Conservation (phyloP, 441 rosid species). For the Theobroma grandiflorum region DNA sequence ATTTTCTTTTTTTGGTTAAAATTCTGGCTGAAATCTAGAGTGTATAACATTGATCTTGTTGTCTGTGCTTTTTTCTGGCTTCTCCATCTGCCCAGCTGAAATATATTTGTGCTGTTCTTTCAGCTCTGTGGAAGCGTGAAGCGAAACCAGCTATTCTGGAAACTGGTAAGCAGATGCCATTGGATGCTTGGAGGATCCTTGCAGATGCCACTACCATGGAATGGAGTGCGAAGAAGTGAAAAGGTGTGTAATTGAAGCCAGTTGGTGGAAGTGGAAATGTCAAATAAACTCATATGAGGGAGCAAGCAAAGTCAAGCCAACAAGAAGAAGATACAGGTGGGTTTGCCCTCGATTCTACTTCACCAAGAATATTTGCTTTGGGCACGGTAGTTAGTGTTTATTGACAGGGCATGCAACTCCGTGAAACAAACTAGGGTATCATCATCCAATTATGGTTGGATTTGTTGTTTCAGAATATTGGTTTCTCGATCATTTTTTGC, state of each 20-base stretch:
- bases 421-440: neutral
- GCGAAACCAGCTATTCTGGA: neutral
- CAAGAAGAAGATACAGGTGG: neutral
- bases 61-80: neutral
- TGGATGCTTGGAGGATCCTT: conserved; percentile 7
- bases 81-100: neutral
- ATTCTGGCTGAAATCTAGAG: neutral
- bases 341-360: neutral
- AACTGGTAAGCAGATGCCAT: neutral
- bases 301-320: neutral
- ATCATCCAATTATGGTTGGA: neutral
- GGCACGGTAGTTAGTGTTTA: neutral
- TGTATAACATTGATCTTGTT: neutral
- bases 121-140: neutral
- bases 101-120: neutral
- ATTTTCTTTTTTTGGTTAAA: neutral
- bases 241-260: neutral
- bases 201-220: neutral
- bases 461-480: neutral
- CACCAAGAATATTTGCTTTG: neutral
- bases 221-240: neutral
- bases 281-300: neutral
- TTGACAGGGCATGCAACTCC: neutral
- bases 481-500: neutral
- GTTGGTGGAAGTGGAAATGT: conserved; percentile 6